These are phyloP conservation scores for Paxillus rubicundulus DNA, from an alignment of 768 basidiomycete genomes.

Conservation along the genomic window DNA sequence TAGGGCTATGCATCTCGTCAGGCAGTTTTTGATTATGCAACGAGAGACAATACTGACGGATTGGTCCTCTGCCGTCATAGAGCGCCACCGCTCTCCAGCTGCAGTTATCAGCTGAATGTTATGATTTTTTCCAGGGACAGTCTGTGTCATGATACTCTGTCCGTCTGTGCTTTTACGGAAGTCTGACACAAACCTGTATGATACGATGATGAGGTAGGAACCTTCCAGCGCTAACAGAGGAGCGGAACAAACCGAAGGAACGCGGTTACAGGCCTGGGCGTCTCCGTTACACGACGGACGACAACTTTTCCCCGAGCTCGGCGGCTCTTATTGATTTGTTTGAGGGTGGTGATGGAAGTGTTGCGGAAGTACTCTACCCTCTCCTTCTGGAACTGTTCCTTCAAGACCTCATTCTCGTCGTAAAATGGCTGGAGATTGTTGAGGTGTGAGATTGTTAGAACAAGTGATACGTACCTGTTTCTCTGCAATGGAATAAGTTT, in stretches of 20 bases:
- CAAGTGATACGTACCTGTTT: constrained; percentile 32
- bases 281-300: constrained; percentile 5
- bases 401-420: constrained; percentile 18
- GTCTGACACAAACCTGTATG: constrained; percentile 19
- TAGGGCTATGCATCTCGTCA: constrained; percentile 19
- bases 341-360: constrained; percentile 17
- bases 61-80: constrained; percentile 33
- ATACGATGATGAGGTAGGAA: not conserved
- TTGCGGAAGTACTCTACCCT: constrained; percentile 29
- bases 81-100: constrained; percentile 29
- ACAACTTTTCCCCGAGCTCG: constrained; percentile 22
- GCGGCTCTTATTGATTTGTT: constrained; percentile 34
- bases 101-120: constrained; percentile 5
- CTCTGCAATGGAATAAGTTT: constrained; percentile 28
- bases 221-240: not conserved
- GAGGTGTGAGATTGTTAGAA: not conserved
- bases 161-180: constrained; percentile 18
- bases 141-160: constrained; percentile 12
- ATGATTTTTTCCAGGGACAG: not conserved
- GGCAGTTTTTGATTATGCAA: not conserved
- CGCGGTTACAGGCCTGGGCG: constrained; percentile 6
- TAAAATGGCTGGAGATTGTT: constrained; percentile 24
- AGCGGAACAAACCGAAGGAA: constrained; percentile 26
- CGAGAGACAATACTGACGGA: constrained; percentile 16
- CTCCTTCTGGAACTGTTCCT: constrained; percentile 17